Conservation (phyloP, 805 yeast species). For the Helenozyma baotianmanensis region DNA sequence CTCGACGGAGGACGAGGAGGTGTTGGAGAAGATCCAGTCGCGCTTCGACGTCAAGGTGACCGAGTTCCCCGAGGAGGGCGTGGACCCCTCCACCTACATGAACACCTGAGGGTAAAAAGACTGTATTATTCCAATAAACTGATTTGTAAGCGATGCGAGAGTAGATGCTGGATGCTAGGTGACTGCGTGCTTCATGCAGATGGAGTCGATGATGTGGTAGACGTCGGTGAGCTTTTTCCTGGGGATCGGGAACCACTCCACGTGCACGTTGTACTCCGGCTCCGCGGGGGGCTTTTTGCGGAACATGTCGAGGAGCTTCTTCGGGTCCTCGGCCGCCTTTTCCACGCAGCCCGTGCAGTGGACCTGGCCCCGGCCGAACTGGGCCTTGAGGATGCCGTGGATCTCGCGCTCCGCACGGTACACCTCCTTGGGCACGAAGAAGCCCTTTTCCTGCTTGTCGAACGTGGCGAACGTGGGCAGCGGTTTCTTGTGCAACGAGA, state of each 20-base stretch:
- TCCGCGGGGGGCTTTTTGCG: conserved; percentile 4
- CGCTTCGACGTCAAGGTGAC: conserved; percentile 94
- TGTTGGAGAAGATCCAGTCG: conserved; percentile 88
- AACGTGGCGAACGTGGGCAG: conserved; percentile 14
- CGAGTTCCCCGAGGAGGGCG: conserved; percentile 96
- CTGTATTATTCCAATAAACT: conserved; percentile 1
- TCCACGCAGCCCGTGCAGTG: conserved; percentile 44
- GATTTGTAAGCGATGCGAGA: background rate
- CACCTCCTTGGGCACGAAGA: conserved; percentile 27
- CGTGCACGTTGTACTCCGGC: conserved; percentile 38
- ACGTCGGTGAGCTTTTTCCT: conserved; percentile 19
- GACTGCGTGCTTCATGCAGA: conserved; percentile 9
- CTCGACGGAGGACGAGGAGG: conserved; percentile 81
- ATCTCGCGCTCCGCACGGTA: conserved; percentile 37
- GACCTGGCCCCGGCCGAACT: conserved; percentile 46
- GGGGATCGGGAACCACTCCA: conserved; percentile 57
- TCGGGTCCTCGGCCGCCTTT: conserved; percentile 1
- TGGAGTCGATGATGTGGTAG: conserved; percentile 12
- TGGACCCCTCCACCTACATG: conserved; percentile 97
- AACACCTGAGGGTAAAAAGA: conserved; percentile 70
- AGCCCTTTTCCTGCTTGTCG: conserved; percentile 27
- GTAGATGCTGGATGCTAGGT: too few relatives aligned
- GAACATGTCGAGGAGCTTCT: conserved; percentile 5
- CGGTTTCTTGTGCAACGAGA: conserved; percentile 3
- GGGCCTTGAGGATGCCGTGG: conserved; percentile 32